Evolutionary conservation across 1,284 basidiomycete genomes (phyloP).

Genomic region (Irpex rosettiformis): DNA sequence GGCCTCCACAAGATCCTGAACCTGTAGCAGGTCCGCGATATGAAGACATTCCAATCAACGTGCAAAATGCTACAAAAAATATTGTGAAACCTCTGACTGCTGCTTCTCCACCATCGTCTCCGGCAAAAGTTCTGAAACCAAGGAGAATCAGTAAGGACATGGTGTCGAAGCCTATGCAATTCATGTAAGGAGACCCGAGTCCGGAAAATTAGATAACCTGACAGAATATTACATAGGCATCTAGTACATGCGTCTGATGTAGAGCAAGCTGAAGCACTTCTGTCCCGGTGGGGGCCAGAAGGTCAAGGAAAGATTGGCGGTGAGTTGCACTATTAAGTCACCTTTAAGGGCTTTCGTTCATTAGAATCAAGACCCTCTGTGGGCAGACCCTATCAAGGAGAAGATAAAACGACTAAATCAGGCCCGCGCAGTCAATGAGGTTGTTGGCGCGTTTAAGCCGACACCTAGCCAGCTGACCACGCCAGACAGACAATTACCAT

Average conservation of each 20-base stretch:
- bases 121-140: conserved; percentile 40
- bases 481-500: conserved; percentile 40
- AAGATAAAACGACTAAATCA: conserved; percentile 73
- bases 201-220: conserved; percentile 11
- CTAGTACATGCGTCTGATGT: conserved; percentile 92
- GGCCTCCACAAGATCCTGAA: conserved; percentile 38
- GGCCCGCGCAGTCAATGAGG: conserved; percentile 80
- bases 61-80: conserved; percentile 18
- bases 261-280: conserved; percentile 86
- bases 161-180: conserved; percentile 81
- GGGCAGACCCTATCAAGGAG: conserved; percentile 90
- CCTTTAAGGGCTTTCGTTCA: conserved; percentile 16
- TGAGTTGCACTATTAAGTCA: conserved; percentile 31
- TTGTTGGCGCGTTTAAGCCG: conserved; percentile 65
- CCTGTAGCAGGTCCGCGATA: conserved; percentile 59
- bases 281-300: conserved; percentile 89
- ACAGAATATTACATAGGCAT: conserved; percentile 54
- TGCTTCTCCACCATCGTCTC: conserved; percentile 16
- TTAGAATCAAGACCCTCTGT: conserved; percentile 67
- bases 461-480: conserved; percentile 40
- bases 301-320: conserved; percentile 89
- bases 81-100: conserved; percentile 28
- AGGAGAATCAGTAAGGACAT: conserved; percentile 80
- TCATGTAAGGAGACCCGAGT: conserved; percentile 60
- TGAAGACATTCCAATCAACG: conserved; percentile 43